phyloP scores from a whole-genome alignment of 192 early-diverging fungal species.

The Martensiomyces pterosporus region DNA sequence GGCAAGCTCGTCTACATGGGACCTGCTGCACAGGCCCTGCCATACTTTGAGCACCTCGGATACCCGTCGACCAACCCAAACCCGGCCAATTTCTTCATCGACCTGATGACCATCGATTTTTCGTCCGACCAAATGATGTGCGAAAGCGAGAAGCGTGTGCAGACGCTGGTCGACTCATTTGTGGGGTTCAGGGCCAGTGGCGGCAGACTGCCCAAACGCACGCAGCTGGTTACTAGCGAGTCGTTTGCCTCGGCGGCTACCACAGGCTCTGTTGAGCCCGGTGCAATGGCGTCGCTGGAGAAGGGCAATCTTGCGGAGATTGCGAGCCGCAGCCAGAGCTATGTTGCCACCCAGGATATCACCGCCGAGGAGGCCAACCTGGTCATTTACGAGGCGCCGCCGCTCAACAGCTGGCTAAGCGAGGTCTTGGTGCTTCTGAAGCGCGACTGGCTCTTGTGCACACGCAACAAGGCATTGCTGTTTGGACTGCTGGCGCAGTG shows the following conservation, averaged over 20 bases:
- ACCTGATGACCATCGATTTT: constrained; percentile 54
- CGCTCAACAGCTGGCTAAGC: constrained; percentile 29
- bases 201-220: neutral
- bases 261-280: neutral
- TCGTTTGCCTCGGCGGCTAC: constrained; percentile 11
- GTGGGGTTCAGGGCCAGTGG: constrained; percentile 9
- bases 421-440: constrained; percentile 20
- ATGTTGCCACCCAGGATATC: constrained; percentile 12
- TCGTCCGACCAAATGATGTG: constrained; percentile 25
- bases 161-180: constrained; percentile 23
- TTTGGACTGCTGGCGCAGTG: constrained; percentile 20
- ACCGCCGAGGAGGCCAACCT: constrained; percentile 30
- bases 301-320: neutral
- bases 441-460: constrained; percentile 30
- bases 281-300: neutral
- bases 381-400: constrained; percentile 18
- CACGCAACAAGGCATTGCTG: constrained; percentile 24
- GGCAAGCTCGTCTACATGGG: constrained; percentile 64
- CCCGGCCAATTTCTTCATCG: constrained; percentile 64
- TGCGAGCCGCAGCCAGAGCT: neutral
- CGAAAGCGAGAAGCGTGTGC: constrained; percentile 35
- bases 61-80: constrained; percentile 58
- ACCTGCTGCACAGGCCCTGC: constrained; percentile 19
- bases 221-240: neutral
- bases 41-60: constrained; percentile 49